Base-by-base conservation (phyloP, 2,329 filamentous ascomycete species). In the Blastomyces silverae region DNA sequence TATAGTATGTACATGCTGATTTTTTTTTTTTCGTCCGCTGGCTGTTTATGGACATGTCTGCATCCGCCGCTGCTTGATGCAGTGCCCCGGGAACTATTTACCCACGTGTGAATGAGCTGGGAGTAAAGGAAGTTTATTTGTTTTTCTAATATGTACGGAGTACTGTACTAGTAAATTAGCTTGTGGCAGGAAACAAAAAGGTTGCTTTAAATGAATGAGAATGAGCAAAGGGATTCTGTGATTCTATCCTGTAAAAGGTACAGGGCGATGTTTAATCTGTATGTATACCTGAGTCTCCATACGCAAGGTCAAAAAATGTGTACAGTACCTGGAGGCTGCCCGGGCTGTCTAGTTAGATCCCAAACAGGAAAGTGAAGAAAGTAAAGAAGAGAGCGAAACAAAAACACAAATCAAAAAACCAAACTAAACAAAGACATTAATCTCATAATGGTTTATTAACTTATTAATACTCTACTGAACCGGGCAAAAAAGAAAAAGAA, bases 381-480 rank as follows among this genome's bases (percentile, higher is more conserved):
- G 2, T n/a, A n/a, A n/a, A n/a, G 10, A 22, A 31, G 25, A 25
- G 13, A 53, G 5, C 37, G 37, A 39, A 15, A 53, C 31, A 34
- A 34, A 34, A 34, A 34, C 11, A 15, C 50, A 25, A 53, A 25
- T 8, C n/a, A 31, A 48, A 46, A 17, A 17, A 44, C 13, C 3
- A 20, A 46, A 46, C 1, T 5, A 46, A 20, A 46, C 15, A 8
- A 20, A 20, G 5, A 7, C 13, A 46, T 46, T 6, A 3, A 17
- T 46, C 42, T 46, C 42, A 46, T 46, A 17, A 46, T 46, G 13
- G 20, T 46, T 20, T 17, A 46, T 46, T 46, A 10, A 50, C 20
- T 20, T 17, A 46, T 46, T 46, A 10, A 50, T 22, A 50, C n/a
- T n/a, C 8, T 34, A 55, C 67, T 53, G 34, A 57, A 44, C 52